These are phyloP conservation scores for Malania oleifera DNA, from an alignment of 164 flowering plant genomes.

Conservation along the genomic window DNA sequence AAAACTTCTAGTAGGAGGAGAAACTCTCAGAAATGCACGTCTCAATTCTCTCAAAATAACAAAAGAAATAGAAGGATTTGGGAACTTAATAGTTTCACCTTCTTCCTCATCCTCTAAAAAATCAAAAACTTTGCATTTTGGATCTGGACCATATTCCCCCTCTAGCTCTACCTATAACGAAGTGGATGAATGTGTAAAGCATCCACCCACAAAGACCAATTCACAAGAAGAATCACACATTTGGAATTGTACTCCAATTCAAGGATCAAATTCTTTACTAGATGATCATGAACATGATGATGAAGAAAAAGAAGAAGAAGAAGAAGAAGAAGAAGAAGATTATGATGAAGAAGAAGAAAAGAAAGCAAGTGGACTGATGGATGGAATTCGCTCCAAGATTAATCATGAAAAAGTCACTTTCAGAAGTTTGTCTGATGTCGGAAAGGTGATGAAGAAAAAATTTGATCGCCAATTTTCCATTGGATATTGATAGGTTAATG, in stretches of 20 bases:
- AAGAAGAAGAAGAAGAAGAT: conserved; percentile 8
- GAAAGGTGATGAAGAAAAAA: conserved; percentile 26
- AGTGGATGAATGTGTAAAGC: conserved; percentile 1
- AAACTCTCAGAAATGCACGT: conserved; percentile 34
- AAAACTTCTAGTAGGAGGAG: conserved; percentile 31
- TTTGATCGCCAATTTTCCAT: conserved; percentile 30
- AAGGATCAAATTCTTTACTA: conserved; percentile 34
- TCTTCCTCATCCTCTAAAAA: conserved; percentile 19
- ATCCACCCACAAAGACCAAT: background rate
- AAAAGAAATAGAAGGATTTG: conserved; percentile 61
- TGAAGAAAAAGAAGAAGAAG: conserved; percentile 11
- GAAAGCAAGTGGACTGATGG: conserved; percentile 5
- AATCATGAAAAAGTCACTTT: conserved; percentile 11
- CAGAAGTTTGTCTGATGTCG: conserved; percentile 31
- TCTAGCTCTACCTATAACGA: conserved; percentile 14
- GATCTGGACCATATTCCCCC: conserved; percentile 31
- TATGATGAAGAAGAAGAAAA: background rate
- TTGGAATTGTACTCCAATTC: conserved; percentile 28
- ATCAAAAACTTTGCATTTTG: conserved; percentile 29
- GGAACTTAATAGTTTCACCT: conserved; percentile 22
- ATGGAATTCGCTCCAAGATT: conserved; percentile 25
- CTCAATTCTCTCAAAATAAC: conserved; percentile 42
- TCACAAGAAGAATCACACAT: conserved; percentile 11
- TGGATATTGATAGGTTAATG: conserved; percentile 4
- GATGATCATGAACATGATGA: too few species aligned